Conservation (phyloP, 1,284 basidiomycete species). For the Marasmius fiardii region DNA sequence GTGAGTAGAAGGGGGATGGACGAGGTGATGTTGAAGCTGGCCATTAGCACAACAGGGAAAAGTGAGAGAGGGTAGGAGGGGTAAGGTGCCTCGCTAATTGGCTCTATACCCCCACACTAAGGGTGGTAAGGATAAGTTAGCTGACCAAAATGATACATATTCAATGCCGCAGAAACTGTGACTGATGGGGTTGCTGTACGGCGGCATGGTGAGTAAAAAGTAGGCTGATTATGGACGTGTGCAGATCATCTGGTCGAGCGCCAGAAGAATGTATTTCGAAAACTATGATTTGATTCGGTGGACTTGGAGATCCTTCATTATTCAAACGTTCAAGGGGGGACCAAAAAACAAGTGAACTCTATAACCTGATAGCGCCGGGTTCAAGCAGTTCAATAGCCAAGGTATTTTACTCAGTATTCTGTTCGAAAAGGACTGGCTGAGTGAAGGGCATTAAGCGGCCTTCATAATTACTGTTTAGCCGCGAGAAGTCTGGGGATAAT, state of each 20-base stretch:
- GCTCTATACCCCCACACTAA: constrained; percentile 13
- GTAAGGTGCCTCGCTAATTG: constrained; percentile 4
- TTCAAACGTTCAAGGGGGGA: no score
- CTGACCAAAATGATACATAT: background rate
- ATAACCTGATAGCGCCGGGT: no score
- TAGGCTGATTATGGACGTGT: background rate
- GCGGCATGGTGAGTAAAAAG: constrained; percentile 9
- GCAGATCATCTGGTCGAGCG: background rate
- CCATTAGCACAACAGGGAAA: background rate
- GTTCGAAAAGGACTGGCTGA: no score
- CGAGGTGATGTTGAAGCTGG: constrained; percentile 9
- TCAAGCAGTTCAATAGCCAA: no score
- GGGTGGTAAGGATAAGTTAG: constrained; percentile 9
- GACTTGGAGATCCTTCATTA: no score
- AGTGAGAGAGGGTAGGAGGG: constrained; percentile 9
- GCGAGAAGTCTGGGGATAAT: constrained; percentile 3
- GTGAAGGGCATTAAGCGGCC: background rate
- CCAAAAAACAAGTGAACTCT: no score
- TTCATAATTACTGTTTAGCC: background rate
- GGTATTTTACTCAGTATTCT: no score
- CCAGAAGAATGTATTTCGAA: no score
- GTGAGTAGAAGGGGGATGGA: constrained; percentile 9
- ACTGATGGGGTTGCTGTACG: constrained; percentile 8
- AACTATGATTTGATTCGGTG: no score
- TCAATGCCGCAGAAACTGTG: constrained; percentile 9